A percentile compares a stretch with the other conserved stretches of the same genome.
Conservation (phyloP, 176 grass and related monocot genomes). For the Cocos nucifera region DNA sequence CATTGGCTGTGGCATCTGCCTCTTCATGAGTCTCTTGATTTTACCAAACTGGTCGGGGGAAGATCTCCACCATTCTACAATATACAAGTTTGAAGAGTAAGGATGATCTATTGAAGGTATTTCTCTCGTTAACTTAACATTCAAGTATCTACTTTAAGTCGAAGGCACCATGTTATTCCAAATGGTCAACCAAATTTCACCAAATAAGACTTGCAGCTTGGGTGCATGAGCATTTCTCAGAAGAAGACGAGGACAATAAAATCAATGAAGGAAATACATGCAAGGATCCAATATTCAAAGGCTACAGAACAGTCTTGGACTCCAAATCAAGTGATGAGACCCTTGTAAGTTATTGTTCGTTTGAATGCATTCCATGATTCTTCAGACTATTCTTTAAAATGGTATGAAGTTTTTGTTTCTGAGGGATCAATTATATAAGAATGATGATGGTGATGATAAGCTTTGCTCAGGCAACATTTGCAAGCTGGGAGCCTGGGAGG, state of each 20-base stretch:
- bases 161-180: not conserved
- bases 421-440: not conserved
- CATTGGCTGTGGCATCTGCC: constrained; percentile 75
- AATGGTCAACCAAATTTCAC: constrained; percentile 21
- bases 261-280: constrained; percentile 28
- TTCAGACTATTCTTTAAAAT: too few species aligned
- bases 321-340: constrained; percentile 89
- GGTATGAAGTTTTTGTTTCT: too few species aligned
- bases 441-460: not conserved
- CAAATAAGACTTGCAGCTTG: constrained; percentile 43
- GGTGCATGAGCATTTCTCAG: constrained; percentile 60
- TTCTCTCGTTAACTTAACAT: too few species aligned
- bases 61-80: constrained; percentile 75
- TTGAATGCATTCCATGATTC: too few species aligned
- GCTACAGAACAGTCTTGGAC: constrained; percentile 65
- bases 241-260: constrained; percentile 34
- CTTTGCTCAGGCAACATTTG: constrained; percentile 68
- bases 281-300: constrained; percentile 49
- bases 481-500: constrained; percentile 89
- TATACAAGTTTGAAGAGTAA: constrained; percentile 64
- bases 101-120: constrained; percentile 78
- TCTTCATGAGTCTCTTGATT: constrained; percentile 80
- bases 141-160: too few species aligned
- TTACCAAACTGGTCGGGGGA: constrained; percentile 90
- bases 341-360: constrained; percentile 37